Evolutionary conservation across 306 rosid genomes (phyloP).

Genomic region (Pyrus betulifolia): DNA sequence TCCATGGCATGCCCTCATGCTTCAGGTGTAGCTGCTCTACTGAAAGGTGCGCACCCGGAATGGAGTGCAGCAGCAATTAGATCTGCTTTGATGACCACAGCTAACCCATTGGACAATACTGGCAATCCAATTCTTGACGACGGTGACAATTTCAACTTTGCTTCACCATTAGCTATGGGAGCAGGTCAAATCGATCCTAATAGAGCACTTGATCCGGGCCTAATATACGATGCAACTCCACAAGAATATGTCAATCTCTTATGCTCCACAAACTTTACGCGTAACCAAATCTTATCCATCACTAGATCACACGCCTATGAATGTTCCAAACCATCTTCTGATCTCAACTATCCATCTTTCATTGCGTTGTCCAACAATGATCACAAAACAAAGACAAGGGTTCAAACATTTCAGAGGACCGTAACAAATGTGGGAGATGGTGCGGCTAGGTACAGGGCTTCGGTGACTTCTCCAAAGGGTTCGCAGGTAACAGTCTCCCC

Average conservation of each 20-base stretch:
- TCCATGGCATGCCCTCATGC: conserved; percentile 58
- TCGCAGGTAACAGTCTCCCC: conserved; percentile 32
- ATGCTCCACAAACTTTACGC: conserved; percentile 22
- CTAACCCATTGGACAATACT: conserved; percentile 34
- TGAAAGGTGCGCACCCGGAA: conserved; percentile 34
- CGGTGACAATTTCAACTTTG: conserved; percentile 12
- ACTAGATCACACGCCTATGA: conserved; percentile 27
- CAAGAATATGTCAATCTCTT: conserved; percentile 48
- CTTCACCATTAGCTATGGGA: conserved; percentile 45
- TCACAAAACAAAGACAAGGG: neutral
- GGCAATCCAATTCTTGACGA: conserved; percentile 24
- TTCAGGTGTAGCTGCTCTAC: conserved; percentile 36
- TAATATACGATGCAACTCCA: conserved; percentile 39
- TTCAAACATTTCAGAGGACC: conserved; percentile 22
- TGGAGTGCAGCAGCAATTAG: conserved; percentile 51
- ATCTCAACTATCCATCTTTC: conserved; percentile 51
- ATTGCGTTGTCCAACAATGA: neutral
- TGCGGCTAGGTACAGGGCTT: conserved; percentile 8
- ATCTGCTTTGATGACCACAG: conserved; percentile 49
- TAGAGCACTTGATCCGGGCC: conserved; percentile 45
- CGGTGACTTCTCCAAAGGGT: conserved; percentile 30
- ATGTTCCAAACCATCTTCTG: conserved; percentile 31
- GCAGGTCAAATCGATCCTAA: conserved; percentile 44
- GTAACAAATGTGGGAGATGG: conserved; percentile 46
- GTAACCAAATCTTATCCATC: conserved; percentile 24